Evolutionary conservation across 805 yeast species (phyloP).

Genomic region (Saccharomycopsis fodiens): DNA sequence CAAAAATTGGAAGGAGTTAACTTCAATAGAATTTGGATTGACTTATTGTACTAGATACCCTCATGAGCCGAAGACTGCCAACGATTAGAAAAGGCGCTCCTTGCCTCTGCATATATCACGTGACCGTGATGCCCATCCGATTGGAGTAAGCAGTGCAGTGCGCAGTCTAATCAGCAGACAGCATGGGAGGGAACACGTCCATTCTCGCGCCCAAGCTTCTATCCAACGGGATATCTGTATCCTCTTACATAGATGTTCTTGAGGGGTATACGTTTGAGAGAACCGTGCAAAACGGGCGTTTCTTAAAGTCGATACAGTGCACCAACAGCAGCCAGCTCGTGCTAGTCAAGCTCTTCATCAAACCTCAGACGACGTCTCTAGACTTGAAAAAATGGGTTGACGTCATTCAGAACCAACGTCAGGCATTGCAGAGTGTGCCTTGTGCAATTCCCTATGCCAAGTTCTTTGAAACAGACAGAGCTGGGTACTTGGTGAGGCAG

Average conservation of each 20-base stretch:
- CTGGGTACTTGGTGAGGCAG: slow-evolving; percentile 85
- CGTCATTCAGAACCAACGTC: slow-evolving; percentile 30
- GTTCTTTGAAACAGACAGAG: slow-evolving; percentile 81
- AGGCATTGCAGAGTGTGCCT: slow-evolving; percentile 39
- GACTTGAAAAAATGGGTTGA: slow-evolving; percentile 23
- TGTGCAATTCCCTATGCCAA: slow-evolving; percentile 66
- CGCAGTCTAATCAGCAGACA: not conserved
- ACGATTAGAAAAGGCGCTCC: too few species aligned
- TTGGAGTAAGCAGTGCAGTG: not conserved
- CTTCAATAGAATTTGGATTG: too few species aligned
- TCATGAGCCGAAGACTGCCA: too few species aligned
- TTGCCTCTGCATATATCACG: not conserved
- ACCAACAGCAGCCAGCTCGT: not conserved
- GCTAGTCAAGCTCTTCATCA: slow-evolving; percentile 16
- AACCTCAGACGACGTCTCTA: slow-evolving; percentile 11
- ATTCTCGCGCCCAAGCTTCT: slow-evolving; percentile 15
- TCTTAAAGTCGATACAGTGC: slow-evolving; percentile 18
- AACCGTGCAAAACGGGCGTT: slow-evolving; percentile 15
- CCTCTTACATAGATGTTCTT: slow-evolving; percentile 19
- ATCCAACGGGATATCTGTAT: slow-evolving; percentile 12
- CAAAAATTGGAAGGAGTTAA: too few species aligned
- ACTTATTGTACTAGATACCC: too few species aligned
- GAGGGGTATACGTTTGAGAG: slow-evolving; percentile 10
- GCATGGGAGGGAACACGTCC: slow-evolving; percentile 19
- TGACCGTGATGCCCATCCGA: not conserved